Base-by-base conservation (phyloP, 768 basidiomycete genomes). In the Boletus tylopilopsis region DNA sequence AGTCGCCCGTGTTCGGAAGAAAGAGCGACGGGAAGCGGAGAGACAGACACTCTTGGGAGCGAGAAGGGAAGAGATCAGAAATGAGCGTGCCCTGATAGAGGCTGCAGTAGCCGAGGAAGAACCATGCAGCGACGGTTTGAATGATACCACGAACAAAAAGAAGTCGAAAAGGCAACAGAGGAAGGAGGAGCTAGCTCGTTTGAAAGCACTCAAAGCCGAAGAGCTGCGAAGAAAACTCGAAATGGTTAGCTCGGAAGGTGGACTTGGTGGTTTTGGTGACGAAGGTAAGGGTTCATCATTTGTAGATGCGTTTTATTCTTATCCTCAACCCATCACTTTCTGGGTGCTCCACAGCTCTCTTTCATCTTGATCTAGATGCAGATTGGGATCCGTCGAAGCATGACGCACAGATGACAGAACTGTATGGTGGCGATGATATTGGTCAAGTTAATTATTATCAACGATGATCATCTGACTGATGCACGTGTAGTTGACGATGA, bases 311-410 rank as follows among this genome's bases (percentile, higher is more conserved):
- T 23, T 29, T 22, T 0, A 10, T 32, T 18, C 22, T 9, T 24
- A 30, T 30, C 13, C 10, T 30, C n/a, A 18, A 0, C 9, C 7
- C 22, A 19, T 2, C n/a, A 4, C 10, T 33, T 29, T 2, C 27
- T 34, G 24, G 16, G 39, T 7, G 13, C 42, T 47, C 16, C 49
- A 49, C 57, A 82, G 89, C 80, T 4, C 67, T 93, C 43, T 71
- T 76, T 45, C 80, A 78, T 35, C 74, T 95, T 4, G 91, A 95
- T 58, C 71, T 99, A 6, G 94, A 98, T 11, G 90, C 83, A 2
- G 94, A 97, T 38, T 98, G 91, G 87, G 92, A 97, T 59, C 87
- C 91, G 12, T 81, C 77, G 11, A 79, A 80, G 47, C 90, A 96
- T 62, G 93, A 96, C 55, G 69, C 66, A 30, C 88, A 91, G 64